These are phyloP conservation scores for Lecanicillium sp. DNA, from an alignment of 2,329 filamentous ascomycete genomes.

Conservation along the genomic window DNA sequence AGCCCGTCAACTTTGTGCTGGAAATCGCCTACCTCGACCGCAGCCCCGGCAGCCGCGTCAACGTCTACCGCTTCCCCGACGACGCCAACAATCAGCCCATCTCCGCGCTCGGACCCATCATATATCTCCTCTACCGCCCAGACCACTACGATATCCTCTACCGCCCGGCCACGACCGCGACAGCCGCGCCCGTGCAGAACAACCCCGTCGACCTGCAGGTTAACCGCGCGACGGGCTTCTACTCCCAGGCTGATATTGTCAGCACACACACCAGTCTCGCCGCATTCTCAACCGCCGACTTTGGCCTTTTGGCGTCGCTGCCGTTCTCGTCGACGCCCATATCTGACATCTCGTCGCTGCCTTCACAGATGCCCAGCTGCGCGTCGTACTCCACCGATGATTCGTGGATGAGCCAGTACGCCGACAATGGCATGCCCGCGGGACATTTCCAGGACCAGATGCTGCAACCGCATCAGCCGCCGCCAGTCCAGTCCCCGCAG, in stretches of 20 bases:
- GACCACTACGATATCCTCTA: constrained; percentile 96
- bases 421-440: too few relatives aligned
- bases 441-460: background rate
- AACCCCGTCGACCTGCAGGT: constrained; percentile 36
- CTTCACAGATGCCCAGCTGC: constrained; percentile 2
- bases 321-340: constrained; percentile 24
- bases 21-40: constrained; percentile 90
- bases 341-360: constrained; percentile 29
- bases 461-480: background rate
- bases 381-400: background rate
- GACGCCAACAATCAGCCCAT: constrained; percentile 39
- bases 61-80: constrained; percentile 57
- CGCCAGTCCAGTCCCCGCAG: background rate
- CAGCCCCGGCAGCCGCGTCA: constrained; percentile 70
- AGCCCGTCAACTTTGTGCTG: constrained; percentile 69
- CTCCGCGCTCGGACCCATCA: constrained; percentile 38
- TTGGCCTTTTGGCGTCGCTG: constrained; percentile 29
- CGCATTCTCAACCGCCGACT: constrained; percentile 33
- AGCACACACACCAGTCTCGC: constrained; percentile 30
- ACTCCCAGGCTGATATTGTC: constrained; percentile 36
- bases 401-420: too few relatives aligned
- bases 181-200: constrained; percentile 17
- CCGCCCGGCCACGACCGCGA: constrained; percentile 33
- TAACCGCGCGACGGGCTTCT: constrained; percentile 40
- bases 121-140: constrained; percentile 57